phyloP scores from a whole-genome alignment of 148 eudicot species.

The Fagopyrum tataricum region DNA sequence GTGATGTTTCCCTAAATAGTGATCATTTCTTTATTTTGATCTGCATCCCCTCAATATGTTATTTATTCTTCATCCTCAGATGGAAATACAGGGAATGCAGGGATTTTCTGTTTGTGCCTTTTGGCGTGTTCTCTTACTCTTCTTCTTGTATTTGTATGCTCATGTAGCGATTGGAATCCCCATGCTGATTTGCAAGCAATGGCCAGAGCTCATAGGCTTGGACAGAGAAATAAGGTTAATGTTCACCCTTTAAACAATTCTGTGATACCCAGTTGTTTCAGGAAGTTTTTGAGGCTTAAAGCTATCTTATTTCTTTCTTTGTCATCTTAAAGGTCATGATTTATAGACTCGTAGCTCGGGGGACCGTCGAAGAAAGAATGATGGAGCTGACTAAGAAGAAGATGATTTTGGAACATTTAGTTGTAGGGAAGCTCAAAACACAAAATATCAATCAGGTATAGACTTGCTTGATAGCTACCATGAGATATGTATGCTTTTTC shows the following conservation, averaged over 20 bases:
- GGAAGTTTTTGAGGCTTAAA: not conserved
- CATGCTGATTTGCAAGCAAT: slow-evolving; percentile 99
- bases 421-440: slow-evolving; percentile 91
- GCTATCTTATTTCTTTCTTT: slow-evolving; percentile 4
- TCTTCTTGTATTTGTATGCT: not conserved
- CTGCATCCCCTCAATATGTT: not conserved
- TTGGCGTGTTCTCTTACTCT: not conserved
- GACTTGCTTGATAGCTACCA: not conserved
- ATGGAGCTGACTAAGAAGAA: slow-evolving; percentile 97
- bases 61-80: not conserved
- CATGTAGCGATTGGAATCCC: slow-evolving; percentile 91
- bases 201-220: slow-evolving; percentile 99
- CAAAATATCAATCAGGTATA: slow-evolving; percentile 90
- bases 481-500: not conserved
- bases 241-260: not conserved
- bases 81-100: not conserved
- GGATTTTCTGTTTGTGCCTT: not conserved
- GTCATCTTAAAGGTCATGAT: slow-evolving; percentile 76
- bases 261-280: not conserved
- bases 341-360: slow-evolving; percentile 83
- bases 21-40: not conserved
- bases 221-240: slow-evolving; percentile 89
- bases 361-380: slow-evolving; percentile 97
- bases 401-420: slow-evolving; percentile 97
- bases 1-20: not conserved